A percentile compares a stretch with the other conserved stretches of the same genome.
Evolutionary conservation across 805 yeast genomes (phyloP).

Genomic region (Yarrowia keelungensis): DNA sequence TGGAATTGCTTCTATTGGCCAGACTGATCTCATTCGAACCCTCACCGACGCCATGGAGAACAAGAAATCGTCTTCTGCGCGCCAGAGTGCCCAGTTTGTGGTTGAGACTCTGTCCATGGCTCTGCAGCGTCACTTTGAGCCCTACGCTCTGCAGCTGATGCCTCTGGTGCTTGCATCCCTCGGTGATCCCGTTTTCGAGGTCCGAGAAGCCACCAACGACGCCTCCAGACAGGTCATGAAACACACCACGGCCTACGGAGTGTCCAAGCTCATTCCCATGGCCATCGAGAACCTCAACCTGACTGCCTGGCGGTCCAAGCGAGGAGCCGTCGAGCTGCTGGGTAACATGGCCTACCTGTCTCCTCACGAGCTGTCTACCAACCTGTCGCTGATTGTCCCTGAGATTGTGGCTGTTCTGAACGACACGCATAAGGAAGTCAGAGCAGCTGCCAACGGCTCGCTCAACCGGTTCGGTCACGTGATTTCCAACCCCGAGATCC

Average conservation of each 20-base stretch:
- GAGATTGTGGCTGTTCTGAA: slow-evolving; percentile 94
- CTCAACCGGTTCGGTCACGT: slow-evolving; percentile 95
- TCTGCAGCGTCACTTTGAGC: slow-evolving; percentile 83
- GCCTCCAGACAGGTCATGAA: slow-evolving; percentile 91
- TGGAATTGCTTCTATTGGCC: slow-evolving; percentile 79
- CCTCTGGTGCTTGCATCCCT: slow-evolving; percentile 80
- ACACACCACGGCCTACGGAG: slow-evolving; percentile 89
- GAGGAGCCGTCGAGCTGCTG: slow-evolving; percentile 92
- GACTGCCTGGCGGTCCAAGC: slow-evolving; percentile 93
- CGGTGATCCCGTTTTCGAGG: slow-evolving; percentile 86
- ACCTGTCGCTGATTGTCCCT: slow-evolving; percentile 89
- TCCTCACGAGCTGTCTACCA: slow-evolving; percentile 89
- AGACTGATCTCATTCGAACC: slow-evolving; percentile 76
- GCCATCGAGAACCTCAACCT: slow-evolving; percentile 87
- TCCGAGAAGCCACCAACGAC: slow-evolving; percentile 84
- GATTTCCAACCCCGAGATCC: slow-evolving; percentile 96
- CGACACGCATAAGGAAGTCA: slow-evolving; percentile 95
- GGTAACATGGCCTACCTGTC: slow-evolving; percentile 99
- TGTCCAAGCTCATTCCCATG: slow-evolving; percentile 86
- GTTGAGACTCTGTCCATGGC: slow-evolving; percentile 83
- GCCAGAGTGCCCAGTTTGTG: slow-evolving; percentile 89
- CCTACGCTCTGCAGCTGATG: slow-evolving; percentile 86
- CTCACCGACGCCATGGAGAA: slow-evolving; percentile 87
- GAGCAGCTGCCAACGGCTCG: slow-evolving; percentile 91
- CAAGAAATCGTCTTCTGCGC: slow-evolving; percentile 69